Percentiles rank a stretch among this genome's conserved stretches.
Evolutionary conservation across 1,139 yeast species (phyloP).

Genomic region (Kodamaea anthophila): DNA sequence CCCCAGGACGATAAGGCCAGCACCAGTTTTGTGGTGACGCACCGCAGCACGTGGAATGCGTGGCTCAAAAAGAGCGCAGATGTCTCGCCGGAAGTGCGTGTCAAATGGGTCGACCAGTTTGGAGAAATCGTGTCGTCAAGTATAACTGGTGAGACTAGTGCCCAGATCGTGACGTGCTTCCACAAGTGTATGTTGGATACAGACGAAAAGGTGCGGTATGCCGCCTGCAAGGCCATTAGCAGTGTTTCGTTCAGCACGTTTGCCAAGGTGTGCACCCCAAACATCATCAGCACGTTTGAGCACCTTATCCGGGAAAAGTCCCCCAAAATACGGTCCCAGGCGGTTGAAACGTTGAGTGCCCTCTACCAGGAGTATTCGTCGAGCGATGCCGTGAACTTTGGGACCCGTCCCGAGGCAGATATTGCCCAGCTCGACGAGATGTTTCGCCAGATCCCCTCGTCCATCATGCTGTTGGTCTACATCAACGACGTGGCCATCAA

Average conservation of each 20-base stretch:
- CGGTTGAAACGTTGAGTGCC: constrained; percentile 50
- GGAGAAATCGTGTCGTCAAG: constrained; percentile 27
- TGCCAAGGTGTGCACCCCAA: constrained; percentile 36
- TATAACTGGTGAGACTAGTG: constrained; percentile 41
- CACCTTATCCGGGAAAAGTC: constrained; percentile 69
- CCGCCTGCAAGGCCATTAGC: constrained; percentile 48
- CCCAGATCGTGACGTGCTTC: constrained; percentile 53
- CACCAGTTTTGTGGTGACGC: constrained; percentile 51
- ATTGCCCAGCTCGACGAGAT: constrained; percentile 34
- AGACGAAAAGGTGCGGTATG: constrained; percentile 66
- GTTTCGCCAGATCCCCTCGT: constrained; percentile 54
- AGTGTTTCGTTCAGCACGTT: constrained; percentile 34
- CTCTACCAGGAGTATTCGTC: constrained; percentile 40
- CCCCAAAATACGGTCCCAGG: constrained; percentile 55
- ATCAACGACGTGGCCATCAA: constrained; percentile 69
- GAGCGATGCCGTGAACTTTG: constrained; percentile 22
- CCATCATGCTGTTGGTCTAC: constrained; percentile 60
- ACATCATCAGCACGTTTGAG: constrained; percentile 48
- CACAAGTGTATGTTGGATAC: constrained; percentile 68
- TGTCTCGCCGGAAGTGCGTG: constrained; percentile 55
- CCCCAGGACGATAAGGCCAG: constrained; percentile 23
- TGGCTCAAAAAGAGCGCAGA: constrained; percentile 78
- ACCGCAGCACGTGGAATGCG: constrained; percentile 54
- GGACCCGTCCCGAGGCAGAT: constrained; percentile 22
- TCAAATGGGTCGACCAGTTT: constrained; percentile 62